Conservation (phyloP, 805 yeast genomes). For the Saccharomyces mikatae region DNA sequence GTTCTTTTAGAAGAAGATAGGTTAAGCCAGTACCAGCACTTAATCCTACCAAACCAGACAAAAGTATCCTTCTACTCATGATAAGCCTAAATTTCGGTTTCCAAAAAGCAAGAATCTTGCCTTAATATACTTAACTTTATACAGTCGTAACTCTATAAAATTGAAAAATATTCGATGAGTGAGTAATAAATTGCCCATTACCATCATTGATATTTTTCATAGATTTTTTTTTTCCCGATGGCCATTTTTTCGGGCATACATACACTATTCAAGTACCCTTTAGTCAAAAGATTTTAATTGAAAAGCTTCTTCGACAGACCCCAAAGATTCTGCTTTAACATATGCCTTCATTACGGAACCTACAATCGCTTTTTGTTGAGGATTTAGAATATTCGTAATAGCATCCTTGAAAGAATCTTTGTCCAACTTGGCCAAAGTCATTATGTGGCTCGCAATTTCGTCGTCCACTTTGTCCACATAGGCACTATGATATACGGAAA, state of each 20-base stretch:
- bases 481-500: slow-evolving; percentile 29
- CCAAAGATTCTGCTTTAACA: slow-evolving; percentile 14
- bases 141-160: not conserved
- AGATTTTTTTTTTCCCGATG: slow-evolving; percentile 12
- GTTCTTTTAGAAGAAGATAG: not conserved
- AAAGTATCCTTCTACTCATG: slow-evolving; percentile 1
- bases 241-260: slow-evolving; percentile 27
- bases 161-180: not conserved
- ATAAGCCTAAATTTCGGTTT: not conserved
- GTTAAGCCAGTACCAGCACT: slow-evolving; percentile 6
- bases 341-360: slow-evolving; percentile 6
- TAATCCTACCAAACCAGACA: slow-evolving; percentile 1
- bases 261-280: slow-evolving; percentile 12
- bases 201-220: slow-evolving; percentile 22
- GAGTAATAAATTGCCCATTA: not conserved
- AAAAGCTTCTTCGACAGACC: slow-evolving; percentile 1
- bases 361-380: slow-evolving; percentile 29
- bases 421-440: slow-evolving; percentile 39
- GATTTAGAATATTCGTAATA: slow-evolving; percentile 33
- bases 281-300: slow-evolving; percentile 3
- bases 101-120: not conserved
- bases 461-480: slow-evolving; percentile 19
- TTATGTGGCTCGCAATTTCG: slow-evolving; percentile 41
- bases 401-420: slow-evolving; percentile 43
- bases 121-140: not conserved